Conservation (phyloP, 352 stramenopile species). For the Phytophthora macrochlamydospora region DNA sequence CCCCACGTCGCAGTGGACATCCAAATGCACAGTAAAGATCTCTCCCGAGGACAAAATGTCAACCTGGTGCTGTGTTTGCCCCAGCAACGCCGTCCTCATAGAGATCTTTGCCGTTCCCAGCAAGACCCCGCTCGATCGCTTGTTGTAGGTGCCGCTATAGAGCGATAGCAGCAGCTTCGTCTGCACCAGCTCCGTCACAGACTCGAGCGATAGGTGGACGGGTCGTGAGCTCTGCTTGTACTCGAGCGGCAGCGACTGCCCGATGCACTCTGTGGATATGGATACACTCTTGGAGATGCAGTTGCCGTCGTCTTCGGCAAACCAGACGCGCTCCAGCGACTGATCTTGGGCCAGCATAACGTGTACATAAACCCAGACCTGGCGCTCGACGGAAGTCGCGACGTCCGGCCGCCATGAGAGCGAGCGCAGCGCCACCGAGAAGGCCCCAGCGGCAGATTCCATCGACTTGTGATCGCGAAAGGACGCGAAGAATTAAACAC, state of each 20-base stretch:
- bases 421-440: constrained; percentile 42
- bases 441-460: constrained; percentile 25
- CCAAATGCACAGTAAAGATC: constrained; percentile 41
- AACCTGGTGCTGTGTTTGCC: constrained; percentile 24
- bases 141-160: constrained; percentile 40
- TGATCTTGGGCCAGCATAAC: constrained; percentile 32
- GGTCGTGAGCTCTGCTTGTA: constrained; percentile 62
- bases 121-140: constrained; percentile 33
- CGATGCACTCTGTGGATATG: constrained; percentile 5
- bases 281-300: constrained; percentile 45
- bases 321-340: constrained; percentile 56
- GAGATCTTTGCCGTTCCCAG: constrained; percentile 44
- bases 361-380: constrained; percentile 51
- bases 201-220: constrained; percentile 35
- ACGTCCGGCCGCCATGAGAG: constrained; percentile 29
- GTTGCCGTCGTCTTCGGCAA: constrained; percentile 56
- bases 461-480: too few species aligned
- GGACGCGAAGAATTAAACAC: too few species aligned
- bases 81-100: constrained; percentile 39
- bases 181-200: constrained; percentile 45
- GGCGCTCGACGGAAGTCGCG: neutral
- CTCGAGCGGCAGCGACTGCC: constrained; percentile 16
- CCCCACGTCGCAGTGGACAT: constrained; percentile 52
- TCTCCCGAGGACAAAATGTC: constrained; percentile 15
- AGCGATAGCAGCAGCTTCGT: constrained; percentile 48